phyloP scores from a whole-genome alignment of 306 rosid species.

The Cucurbita maxima region DNA sequence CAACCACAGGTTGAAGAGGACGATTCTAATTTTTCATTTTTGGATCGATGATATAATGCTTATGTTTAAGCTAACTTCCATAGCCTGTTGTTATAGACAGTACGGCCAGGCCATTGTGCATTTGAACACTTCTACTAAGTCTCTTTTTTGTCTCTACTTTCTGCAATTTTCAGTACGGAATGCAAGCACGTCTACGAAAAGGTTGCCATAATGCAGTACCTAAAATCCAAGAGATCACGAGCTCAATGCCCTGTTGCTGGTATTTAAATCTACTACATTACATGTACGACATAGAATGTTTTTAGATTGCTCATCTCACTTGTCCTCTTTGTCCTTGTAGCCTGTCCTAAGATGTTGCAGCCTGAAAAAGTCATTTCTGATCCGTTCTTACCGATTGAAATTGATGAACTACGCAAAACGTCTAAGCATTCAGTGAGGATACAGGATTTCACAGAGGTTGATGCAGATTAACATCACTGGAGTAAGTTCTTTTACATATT shows the following conservation, averaged over 20 bases:
- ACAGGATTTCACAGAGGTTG: conserved; percentile 60
- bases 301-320: background rate
- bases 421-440: conserved; percentile 21
- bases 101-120: background rate
- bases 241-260: conserved; percentile 65
- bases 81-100: background rate
- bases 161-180: conserved; percentile 30
- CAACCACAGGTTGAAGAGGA: background rate
- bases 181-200: conserved; percentile 82
- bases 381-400: conserved; percentile 43
- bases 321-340: conserved; percentile 19
- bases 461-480: conserved; percentile 21
- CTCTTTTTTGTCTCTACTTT: conserved; percentile 7
- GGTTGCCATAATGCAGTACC: conserved; percentile 28
- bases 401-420: conserved; percentile 54
- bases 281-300: background rate
- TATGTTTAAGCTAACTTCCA: background rate
- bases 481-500: background rate
- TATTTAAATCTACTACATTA: conserved; percentile 3
- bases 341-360: conserved; percentile 51
- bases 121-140: background rate
- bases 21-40: background rate
- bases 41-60: background rate
- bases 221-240: conserved; percentile 18
- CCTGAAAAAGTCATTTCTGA: conserved; percentile 30